Evolutionary conservation across 768 basidiomycete species (phyloP).

Genomic region (Suillus americanus): DNA sequence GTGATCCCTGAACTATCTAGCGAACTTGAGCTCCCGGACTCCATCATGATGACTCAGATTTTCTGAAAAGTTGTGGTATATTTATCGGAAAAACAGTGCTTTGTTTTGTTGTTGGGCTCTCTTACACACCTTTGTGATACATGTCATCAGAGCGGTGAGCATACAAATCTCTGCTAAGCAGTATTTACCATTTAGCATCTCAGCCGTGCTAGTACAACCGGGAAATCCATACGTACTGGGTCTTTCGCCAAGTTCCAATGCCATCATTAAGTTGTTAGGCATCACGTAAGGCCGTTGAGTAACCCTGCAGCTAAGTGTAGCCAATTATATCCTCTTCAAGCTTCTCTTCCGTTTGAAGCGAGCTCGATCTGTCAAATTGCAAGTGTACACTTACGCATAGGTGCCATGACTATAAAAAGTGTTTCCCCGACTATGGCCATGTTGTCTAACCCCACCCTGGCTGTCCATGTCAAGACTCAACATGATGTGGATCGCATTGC

Average conservation of each 20-base stretch:
- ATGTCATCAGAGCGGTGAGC: neutral
- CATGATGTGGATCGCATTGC: neutral
- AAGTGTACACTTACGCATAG: neutral
- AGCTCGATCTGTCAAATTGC: neutral
- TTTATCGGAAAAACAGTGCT: too few species aligned
- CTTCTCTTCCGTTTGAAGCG: neutral
- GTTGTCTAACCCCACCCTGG: conserved; percentile 26
- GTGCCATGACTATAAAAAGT: conserved; percentile 6
- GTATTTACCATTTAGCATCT: neutral
- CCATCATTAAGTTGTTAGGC: neutral
- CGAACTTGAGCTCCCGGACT: too few species aligned
- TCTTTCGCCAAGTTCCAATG: neutral
- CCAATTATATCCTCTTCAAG: neutral
- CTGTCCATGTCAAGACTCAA: conserved; percentile 19
- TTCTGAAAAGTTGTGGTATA: too few species aligned
- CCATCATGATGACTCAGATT: too few species aligned
- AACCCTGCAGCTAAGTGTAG: neutral
- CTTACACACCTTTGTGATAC: too few species aligned
- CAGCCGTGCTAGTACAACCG: neutral
- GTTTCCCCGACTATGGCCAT: conserved; percentile 14
- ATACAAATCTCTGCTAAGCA: neutral
- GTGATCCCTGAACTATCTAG: too few species aligned
- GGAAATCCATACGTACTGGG: neutral
- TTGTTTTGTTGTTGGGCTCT: too few species aligned
- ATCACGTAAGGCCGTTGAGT: neutral